Evolutionary conservation across 1,284 basidiomycete species (phyloP).

Genomic region (Pascua guehoae): DNA sequence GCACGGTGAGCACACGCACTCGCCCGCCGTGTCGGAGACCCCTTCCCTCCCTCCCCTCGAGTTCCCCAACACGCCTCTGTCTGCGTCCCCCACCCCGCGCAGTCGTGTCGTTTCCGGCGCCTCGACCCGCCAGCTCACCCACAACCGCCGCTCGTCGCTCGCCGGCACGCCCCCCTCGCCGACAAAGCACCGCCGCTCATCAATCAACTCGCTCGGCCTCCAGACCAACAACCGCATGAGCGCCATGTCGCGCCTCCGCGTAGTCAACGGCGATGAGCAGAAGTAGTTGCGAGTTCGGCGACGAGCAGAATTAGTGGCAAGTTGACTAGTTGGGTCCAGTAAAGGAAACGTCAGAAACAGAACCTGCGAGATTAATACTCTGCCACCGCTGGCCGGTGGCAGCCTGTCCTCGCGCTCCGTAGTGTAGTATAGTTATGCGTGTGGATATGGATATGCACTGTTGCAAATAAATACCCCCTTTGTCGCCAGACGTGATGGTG

Average conservation of each 20-base stretch:
- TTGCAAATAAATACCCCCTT: too few relatives aligned
- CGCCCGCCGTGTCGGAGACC: not conserved
- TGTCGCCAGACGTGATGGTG: too few relatives aligned
- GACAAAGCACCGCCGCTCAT: not conserved
- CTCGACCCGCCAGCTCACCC: constrained; percentile 1
- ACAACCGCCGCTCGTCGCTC: not conserved
- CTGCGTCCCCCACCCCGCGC: not conserved
- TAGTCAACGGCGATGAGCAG: constrained; percentile 6
- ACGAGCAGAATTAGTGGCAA: not conserved
- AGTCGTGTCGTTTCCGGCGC: not conserved
- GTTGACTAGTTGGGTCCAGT: too few relatives aligned
- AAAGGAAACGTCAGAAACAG: too few relatives aligned
- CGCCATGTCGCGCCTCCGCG: constrained; percentile 5
- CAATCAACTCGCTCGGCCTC: not conserved
- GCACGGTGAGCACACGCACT: not conserved
- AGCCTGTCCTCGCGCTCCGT: too few relatives aligned
- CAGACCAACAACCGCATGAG: not conserved
- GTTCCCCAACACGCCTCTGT: constrained; percentile 7
- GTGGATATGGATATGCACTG: too few relatives aligned
- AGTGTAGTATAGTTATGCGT: too few relatives aligned
- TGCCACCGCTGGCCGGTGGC: too few relatives aligned
- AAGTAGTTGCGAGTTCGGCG: constrained; percentile 1
- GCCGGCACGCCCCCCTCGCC: not conserved
- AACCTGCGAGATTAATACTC: too few relatives aligned
- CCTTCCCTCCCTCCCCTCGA: constrained; percentile 12